Evolutionary conservation across 345 rosid species (phyloP), one percentile per base, ranked within the genome.

Genomic region (Populus davidiana): DNA sequence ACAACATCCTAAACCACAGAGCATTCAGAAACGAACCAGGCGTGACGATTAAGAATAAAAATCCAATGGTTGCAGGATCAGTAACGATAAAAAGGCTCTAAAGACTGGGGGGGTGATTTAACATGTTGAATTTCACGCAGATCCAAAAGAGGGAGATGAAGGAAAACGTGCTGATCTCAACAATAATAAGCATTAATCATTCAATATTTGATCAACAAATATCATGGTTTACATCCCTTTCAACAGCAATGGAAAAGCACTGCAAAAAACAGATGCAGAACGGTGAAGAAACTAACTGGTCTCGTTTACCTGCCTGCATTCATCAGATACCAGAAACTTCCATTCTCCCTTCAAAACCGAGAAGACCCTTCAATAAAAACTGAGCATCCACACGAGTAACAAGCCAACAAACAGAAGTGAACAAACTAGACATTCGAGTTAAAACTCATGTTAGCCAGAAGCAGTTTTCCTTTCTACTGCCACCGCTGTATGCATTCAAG

Each of bases 381-480:
- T 64, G 70, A 81, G 77, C 71, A 77, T 69, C 50, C 85, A 84
- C 79, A 73, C 75, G 69, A 74, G 33, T 62, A 73, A 71, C 74
- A 77, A 72, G 74, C 36, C 74, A 69, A 38, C 56, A 77, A 78
- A 78, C 25, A 43, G 66, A 70, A 77, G 69, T 64, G 56, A 79
- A 75, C 79, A 76, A 78, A 71, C 81, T 76, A 82, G 72, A 67
- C 81, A 77, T 66, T 62, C 43, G 82, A 44, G 69, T 72, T 79
- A 68, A 43, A 81, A 79, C 74, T 47, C 77, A 65, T 64, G 83
- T 82, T 69, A 63, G 67, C 66, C 80, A 50, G 72, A 38, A 67
- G 86, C 86, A 77, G 83, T 43, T 77, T 63, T 77, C 76, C 86
- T 78, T 79, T 67, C 47, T 8, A 38, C 86, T 43, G 81, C 85